Evolutionary conservation across 75 land plant genomes (phyloP), one percentile per base, ranked within the genome.

Genomic region (Pinus tabuliformis): DNA sequence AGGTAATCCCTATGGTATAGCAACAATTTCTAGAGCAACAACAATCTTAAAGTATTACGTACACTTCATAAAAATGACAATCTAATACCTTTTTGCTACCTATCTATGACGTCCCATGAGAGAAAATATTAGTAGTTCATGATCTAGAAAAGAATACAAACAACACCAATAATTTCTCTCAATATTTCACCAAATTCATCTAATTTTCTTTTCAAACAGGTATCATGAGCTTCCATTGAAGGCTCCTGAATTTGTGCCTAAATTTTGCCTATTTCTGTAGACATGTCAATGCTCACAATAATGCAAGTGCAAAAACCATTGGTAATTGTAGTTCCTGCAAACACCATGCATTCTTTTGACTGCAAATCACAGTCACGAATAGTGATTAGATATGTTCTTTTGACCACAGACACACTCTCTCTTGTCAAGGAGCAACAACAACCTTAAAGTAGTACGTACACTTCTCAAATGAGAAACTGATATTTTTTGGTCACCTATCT

Each of bases 1-100:
- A 62, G 98, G 98, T 17, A 95, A 84, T 45, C 98, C 98, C 78
- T 95, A 95, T 15, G 98, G 95, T 26, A 95, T 95, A 17, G 98
- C 95, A 59, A 95, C 98, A 11, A 95, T 93, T 3, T 95, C 98
- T 17, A 26, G 26, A 26, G 26, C 26, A 26, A 26, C 26, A 26
- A 26, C 26, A 26, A 26, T 26, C 26, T 26, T 26, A 26, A 26
- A 26, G 26, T 26, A 26, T 92, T 95, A 95, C 2, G 95, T 90
- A 78, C 98, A 95, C 75, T 86, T 88, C 73, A 87, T 86, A 70
- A 92, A 90, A 92, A 90, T 42, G 97, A 94, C 62, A 94, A 94
- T 12, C 68, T 68, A 63, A 90, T 42, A 76, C 90, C 86, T 15
- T 26, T 62, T 24, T 93, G 93, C 90, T 85, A 26, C 26, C 26